Evolutionary conservation across 352 stramenopile genomes (phyloP).

Genomic region (Phytophthora brassicae): DNA sequence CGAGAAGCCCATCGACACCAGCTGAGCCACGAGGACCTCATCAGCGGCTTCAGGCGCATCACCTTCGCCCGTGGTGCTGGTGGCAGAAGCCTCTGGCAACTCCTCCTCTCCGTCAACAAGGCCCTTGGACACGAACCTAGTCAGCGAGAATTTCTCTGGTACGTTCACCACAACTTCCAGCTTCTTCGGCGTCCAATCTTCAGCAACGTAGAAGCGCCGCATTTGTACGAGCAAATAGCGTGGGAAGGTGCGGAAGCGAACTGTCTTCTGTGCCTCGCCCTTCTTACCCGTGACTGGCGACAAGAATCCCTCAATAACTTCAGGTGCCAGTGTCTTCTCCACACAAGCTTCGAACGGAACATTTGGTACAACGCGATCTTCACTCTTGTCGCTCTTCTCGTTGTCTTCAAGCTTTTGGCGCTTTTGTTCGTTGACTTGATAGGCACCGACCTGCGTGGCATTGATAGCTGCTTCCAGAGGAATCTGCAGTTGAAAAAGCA

Average conservation of each 20-base stretch:
- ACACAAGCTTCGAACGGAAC: constrained; percentile 95
- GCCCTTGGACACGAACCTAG: constrained; percentile 80
- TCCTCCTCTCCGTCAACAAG: constrained; percentile 87
- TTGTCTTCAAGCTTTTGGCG: constrained; percentile 81
- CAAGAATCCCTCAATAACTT: constrained; percentile 92
- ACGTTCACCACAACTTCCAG: constrained; percentile 97
- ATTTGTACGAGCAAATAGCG: constrained; percentile 97
- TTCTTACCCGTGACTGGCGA: constrained; percentile 77
- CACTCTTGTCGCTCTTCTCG: constrained; percentile 32
- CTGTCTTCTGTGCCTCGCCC: constrained; percentile 73
- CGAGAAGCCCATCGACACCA: constrained; percentile 98
- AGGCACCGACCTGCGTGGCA: constrained; percentile 80
- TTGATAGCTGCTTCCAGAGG: constrained; percentile 88
- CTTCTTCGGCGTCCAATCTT: constrained; percentile 97
- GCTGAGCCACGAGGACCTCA: constrained; percentile 90
- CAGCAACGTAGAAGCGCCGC: constrained; percentile 94
- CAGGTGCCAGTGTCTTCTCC: constrained; percentile 89
- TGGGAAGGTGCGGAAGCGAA: constrained; percentile 94
- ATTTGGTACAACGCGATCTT: constrained; percentile 88
- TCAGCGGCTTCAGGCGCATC: constrained; percentile 64
- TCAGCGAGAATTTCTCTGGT: constrained; percentile 87
- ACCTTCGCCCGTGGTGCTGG: constrained; percentile 5
- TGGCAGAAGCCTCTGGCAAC: constrained; percentile 66
- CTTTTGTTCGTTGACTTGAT: constrained; percentile 86
- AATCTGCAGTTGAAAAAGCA: constrained; percentile 85